Conservation (phyloP, 306 rosid species). For the Castanea sativa region DNA sequence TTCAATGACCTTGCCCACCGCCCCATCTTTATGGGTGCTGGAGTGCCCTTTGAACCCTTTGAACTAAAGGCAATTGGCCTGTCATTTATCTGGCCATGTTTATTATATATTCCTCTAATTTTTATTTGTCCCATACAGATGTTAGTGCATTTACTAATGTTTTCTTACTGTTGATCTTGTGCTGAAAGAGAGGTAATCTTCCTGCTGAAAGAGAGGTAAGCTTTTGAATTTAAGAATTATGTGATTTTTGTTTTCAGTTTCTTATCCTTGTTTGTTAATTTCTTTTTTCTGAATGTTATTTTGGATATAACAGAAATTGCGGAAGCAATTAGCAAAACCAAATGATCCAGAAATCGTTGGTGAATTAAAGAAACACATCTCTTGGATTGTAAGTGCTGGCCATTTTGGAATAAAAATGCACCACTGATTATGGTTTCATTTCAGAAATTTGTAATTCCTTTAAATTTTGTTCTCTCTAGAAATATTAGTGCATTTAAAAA, state of each 20-base stretch:
- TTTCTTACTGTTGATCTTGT: not conserved
- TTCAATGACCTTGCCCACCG: not conserved
- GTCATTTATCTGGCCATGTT: not conserved
- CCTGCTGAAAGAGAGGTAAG: constrained; percentile 47
- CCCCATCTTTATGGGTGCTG: not conserved
- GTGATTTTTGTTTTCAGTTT: not conserved
- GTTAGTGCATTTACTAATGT: not conserved
- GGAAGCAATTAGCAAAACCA: constrained; percentile 47
- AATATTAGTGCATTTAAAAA: not conserved
- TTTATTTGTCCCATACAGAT: not conserved
- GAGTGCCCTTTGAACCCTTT: not conserved
- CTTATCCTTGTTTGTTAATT: not conserved
- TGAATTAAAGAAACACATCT: constrained; percentile 47
- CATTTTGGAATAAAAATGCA: not conserved
- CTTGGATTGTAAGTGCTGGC: constrained; percentile 61
- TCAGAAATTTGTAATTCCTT: not conserved
- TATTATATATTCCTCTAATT: not conserved
- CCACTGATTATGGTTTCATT: not conserved
- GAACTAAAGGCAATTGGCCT: not conserved
- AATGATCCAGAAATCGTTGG: constrained; percentile 47
- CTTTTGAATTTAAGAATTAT: not conserved
- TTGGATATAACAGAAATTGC: constrained; percentile 43
- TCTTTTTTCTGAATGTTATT: not conserved
- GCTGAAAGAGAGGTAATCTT: constrained; percentile 37
- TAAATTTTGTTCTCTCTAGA: constrained; percentile 15